Percentiles rank a stretch among this genome's conserved stretches.
phyloP scores from a whole-genome alignment of 805 yeast genomes.

The Henningerozyma blattae region DNA sequence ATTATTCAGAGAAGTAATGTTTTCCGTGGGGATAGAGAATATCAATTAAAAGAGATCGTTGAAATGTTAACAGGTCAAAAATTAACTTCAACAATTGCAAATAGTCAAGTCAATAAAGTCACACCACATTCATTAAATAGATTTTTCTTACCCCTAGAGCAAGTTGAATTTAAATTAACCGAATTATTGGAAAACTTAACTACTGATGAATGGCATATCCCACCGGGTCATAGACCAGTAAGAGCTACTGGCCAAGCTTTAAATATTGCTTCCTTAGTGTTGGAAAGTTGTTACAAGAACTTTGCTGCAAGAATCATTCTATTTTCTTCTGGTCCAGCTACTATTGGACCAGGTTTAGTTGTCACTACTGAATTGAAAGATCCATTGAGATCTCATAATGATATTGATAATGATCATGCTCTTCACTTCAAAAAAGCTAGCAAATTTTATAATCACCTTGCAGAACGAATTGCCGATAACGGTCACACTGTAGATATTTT shows the following conservation, averaged over 20 bases:
- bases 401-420: slow-evolving; percentile 80
- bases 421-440: slow-evolving; percentile 75
- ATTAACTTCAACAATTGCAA: slow-evolving; percentile 25
- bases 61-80: slow-evolving; percentile 48
- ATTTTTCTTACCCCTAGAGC: slow-evolving; percentile 58
- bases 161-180: slow-evolving; percentile 72
- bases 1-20: slow-evolving; percentile 60
- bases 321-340: slow-evolving; percentile 89
- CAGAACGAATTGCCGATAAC: slow-evolving; percentile 53
- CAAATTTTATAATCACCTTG: slow-evolving; percentile 63
- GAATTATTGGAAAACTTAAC: slow-evolving; percentile 63
- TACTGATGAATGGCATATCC: slow-evolving; percentile 78
- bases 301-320: slow-evolving; percentile 79
- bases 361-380: slow-evolving; percentile 84
- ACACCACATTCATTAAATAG: slow-evolving; percentile 36
- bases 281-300: slow-evolving; percentile 71
- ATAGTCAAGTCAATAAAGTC: slow-evolving; percentile 8
- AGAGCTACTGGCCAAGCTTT: slow-evolving; percentile 89
- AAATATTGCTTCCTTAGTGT: slow-evolving; percentile 64
- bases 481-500: slow-evolving; percentile 79
- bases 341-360: slow-evolving; percentile 84
- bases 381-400: slow-evolving; percentile 92
- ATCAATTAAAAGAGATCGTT: slow-evolving; percentile 37
- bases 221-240: slow-evolving; percentile 66
- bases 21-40: slow-evolving; percentile 80